Percentiles rank a stretch among this genome's conserved stretches.
Conservation (phyloP, 371 early-diverging fungal species). For the Coemansia sp. region DNA sequence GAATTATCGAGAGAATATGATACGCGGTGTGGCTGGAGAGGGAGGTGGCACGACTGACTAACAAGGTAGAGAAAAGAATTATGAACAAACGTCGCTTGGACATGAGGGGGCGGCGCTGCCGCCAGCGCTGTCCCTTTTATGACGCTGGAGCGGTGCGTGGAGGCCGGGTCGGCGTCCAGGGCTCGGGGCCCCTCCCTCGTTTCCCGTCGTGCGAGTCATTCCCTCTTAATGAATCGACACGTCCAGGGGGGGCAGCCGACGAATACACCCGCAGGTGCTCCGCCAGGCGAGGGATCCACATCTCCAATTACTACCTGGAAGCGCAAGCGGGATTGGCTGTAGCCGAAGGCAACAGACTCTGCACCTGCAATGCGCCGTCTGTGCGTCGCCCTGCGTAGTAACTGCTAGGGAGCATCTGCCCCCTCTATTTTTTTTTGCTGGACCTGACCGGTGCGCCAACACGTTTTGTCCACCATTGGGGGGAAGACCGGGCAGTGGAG, state of each 20-base stretch:
- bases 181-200: too few relatives aligned
- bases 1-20: neutral
- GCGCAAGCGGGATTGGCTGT: neutral
- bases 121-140: too few relatives aligned
- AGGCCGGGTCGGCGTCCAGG: too few relatives aligned
- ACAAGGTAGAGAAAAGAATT: neutral
- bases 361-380: neutral
- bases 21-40: neutral
- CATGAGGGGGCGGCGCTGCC: too few relatives aligned
- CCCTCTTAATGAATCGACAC: too few relatives aligned
- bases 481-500: neutral
- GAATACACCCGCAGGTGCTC: too few relatives aligned
- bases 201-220: too few relatives aligned
- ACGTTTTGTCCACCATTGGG: slow-evolving; percentile 8
- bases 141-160: too few relatives aligned
- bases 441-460: neutral
- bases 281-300: neutral
- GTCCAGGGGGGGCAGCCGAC: too few relatives aligned
- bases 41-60: neutral
- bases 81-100: too few relatives aligned
- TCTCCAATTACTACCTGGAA: neutral
- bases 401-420: too few relatives aligned
- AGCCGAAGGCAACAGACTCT: neutral
- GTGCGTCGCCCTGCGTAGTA: slow-evolving; percentile 3
- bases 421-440: neutral